These are phyloP conservation scores for Lasiodiplodia gonubiensis DNA, from an alignment of 2,329 filamentous ascomycete genomes.

Conservation along the genomic window DNA sequence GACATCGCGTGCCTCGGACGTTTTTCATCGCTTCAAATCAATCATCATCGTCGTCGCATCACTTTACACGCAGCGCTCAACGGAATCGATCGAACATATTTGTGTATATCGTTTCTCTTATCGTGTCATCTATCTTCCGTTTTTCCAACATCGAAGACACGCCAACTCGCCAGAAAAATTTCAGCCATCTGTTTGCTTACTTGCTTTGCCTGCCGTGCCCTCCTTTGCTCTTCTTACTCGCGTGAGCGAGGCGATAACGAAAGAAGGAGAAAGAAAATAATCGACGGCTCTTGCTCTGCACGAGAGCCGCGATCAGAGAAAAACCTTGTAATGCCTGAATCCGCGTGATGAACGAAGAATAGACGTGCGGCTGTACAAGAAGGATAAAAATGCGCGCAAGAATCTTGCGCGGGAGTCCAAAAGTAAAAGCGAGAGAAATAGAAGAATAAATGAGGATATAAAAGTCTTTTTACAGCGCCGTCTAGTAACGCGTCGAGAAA, in stretches of 20 bases:
- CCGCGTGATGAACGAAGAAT: not conserved
- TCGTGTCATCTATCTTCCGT: not conserved
- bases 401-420: too few relatives aligned
- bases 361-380: constrained; percentile 5
- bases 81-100: not conserved
- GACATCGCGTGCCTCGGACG: not conserved
- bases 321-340: not conserved
- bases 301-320: not conserved
- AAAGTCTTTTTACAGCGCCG: constrained; percentile 1
- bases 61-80: not conserved
- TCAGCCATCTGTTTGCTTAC: not conserved
- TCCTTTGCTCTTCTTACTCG: too few relatives aligned
- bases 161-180: not conserved
- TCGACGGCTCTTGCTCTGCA: not conserved
- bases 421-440: not conserved
- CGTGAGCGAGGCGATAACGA: too few relatives aligned
- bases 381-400: not conserved
- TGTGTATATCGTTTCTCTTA: not conserved
- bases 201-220: too few relatives aligned
- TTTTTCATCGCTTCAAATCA: not conserved
- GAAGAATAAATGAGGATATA: not conserved
- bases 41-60: not conserved
- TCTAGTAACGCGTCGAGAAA: not conserved
- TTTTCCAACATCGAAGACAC: not conserved
- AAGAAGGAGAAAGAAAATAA: too few relatives aligned